Evolutionary conservation across 1,139 yeast genomes (phyloP), one percentile per base, ranked within the genome.

Genomic region (Schizosaccharomyces versatilis): DNA sequence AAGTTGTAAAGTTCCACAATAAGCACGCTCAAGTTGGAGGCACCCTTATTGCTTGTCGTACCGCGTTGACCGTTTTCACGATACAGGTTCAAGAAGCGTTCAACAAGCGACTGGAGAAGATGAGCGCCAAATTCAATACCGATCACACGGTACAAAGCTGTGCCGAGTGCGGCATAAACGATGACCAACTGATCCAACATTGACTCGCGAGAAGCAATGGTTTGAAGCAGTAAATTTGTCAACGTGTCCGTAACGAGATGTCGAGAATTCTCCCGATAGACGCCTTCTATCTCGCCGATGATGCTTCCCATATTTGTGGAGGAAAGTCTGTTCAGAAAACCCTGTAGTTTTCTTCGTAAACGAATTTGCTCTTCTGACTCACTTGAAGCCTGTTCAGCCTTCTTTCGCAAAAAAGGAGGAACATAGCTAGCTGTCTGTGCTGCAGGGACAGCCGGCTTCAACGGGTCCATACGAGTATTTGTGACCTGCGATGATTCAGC

Each of bases 51-150:
- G 19, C 39, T 15, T 9, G 42, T 15, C 19, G 19, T 36, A 49
- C 32, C 32, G 41, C 63, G 60, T 7, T 57, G 48, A 49, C 70
- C 64, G 57, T 44, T 44, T 8, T 32, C 19, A 19, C 32, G 19
- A 9, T 44, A 44, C 19, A 44, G 49, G 14, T 32, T 60, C 62
- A 57, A 76, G 78, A 65, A 78, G 79, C 57, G 71, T 61, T 84
- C 95, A 38, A 88, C 82, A 55, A 84, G 66, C 0, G 77, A 73
- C 65, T 93, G 98, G 41, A 88, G 72, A 60, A 86, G 81, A 61
- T 72, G 77, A 0, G 97, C 98, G 56, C 95, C 97, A 67, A 86
- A 83, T 60, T 85, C 95, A 41, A 81, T 78, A 17, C 98, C 98
- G 63, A 84, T 82, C 8, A 66, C 61, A 59, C 83, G 75, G 68